Conservation (phyloP, 148 eudicot genomes). For the Arbutus unedo region DNA sequence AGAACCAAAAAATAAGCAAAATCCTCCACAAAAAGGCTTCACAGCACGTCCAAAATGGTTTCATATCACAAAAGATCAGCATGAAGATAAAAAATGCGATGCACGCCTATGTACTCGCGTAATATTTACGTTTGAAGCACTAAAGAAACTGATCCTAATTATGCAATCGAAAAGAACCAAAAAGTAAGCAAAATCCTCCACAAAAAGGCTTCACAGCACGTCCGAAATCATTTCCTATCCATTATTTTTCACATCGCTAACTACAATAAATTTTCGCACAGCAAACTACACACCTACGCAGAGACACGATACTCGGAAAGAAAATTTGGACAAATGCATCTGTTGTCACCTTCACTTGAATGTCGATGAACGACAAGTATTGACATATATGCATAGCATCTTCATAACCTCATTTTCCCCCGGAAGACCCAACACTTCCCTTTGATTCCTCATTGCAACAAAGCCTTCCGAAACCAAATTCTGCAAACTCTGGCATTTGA, state of each 20-base stretch:
- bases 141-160: not conserved
- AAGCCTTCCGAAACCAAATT: slow-evolving; percentile 9
- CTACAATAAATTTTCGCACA: not conserved
- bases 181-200: not conserved
- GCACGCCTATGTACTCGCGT: not conserved
- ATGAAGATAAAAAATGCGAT: not conserved
- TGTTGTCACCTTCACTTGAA: not conserved
- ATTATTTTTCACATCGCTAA: not conserved
- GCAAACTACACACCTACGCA: not conserved
- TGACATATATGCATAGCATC: not conserved
- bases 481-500: not conserved
- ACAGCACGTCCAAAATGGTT: not conserved
- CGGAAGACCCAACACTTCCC: not conserved
- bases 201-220: not conserved
- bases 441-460: slow-evolving; percentile 7
- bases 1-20: not conserved
- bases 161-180: not conserved
- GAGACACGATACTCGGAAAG: not conserved
- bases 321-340: not conserved
- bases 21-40: not conserved
- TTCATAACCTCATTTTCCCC: slow-evolving; percentile 15
- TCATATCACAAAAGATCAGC: not conserved
- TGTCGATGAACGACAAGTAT: not conserved
- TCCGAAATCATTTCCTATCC: not conserved
- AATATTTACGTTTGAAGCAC: not conserved